Percentiles rank a stretch among this genome's conserved stretches.
These are phyloP conservation scores for Phytophthora boehmeriae DNA, from an alignment of 352 stramenopile species.

Conservation along the genomic window DNA sequence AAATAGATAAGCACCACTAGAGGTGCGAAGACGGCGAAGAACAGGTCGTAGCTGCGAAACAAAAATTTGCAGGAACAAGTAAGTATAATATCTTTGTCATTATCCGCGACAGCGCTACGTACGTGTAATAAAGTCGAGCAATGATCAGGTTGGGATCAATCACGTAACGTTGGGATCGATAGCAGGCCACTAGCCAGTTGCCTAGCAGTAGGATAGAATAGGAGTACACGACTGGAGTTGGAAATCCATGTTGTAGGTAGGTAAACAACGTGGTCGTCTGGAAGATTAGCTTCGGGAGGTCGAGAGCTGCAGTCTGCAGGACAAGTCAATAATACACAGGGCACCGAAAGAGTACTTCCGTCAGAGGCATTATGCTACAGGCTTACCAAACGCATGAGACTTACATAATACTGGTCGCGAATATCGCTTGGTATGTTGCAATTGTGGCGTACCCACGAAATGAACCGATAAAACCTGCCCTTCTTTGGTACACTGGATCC, in stretches of 20 bases:
- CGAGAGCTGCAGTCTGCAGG: slow-evolving; percentile 44
- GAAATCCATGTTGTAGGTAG: slow-evolving; percentile 56
- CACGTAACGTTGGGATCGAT: slow-evolving; percentile 46
- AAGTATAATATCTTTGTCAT: not conserved
- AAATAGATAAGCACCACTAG: slow-evolving; percentile 48
- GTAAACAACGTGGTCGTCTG: slow-evolving; percentile 47
- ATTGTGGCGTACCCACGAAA: slow-evolving; percentile 8
- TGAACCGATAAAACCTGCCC: not conserved
- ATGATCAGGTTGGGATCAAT: slow-evolving; percentile 40
- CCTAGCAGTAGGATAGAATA: slow-evolving; percentile 43
- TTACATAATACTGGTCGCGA: slow-evolving; percentile 32
- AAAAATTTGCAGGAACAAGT: not conserved
- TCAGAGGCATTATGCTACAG: not conserved
- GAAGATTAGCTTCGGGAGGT: slow-evolving; percentile 56
- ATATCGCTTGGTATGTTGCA: slow-evolving; percentile 19
- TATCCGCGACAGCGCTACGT: not conserved
- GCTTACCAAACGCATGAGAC: not conserved
- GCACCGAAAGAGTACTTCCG: not conserved
- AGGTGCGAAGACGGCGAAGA: slow-evolving; percentile 65
- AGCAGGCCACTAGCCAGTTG: slow-evolving; percentile 58
- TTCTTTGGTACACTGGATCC: not conserved
- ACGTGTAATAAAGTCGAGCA: slow-evolving; percentile 43
- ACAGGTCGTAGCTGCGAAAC: slow-evolving; percentile 53
- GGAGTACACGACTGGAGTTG: slow-evolving; percentile 38
- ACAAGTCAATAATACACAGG: too few species aligned